Evolutionary conservation across 768 basidiomycete species (phyloP).

Genomic region (Boletus eberwhitei): DNA sequence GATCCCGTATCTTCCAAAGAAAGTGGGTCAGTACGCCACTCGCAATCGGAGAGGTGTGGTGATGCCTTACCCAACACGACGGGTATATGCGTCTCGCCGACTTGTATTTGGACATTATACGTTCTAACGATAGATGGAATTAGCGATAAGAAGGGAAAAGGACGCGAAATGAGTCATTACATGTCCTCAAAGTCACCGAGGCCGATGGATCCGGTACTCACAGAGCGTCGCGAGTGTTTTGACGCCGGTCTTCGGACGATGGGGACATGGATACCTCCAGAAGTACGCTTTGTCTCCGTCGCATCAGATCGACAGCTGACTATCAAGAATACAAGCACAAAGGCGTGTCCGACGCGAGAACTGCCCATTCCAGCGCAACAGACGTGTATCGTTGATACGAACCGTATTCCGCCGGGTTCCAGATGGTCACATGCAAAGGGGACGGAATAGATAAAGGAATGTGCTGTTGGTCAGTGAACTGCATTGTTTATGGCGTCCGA

Average conservation of each 20-base stretch:
- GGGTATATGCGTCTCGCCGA: conserved; percentile 51
- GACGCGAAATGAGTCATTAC: conserved; percentile 36
- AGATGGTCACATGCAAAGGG: neutral
- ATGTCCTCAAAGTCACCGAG: conserved; percentile 62
- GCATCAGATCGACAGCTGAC: neutral
- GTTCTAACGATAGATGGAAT: conserved; percentile 37
- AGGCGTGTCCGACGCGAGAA: conserved; percentile 2
- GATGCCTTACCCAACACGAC: conserved; percentile 53
- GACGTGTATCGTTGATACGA: neutral
- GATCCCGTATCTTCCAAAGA: conserved; percentile 65
- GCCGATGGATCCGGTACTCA: conserved; percentile 40
- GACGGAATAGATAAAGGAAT: neutral
- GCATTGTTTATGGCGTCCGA: neutral
- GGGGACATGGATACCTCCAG: conserved; percentile 26
- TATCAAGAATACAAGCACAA: conserved; percentile 6
- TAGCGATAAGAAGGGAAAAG: conserved; percentile 3
- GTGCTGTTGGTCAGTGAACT: neutral
- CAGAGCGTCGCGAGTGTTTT: conserved; percentile 7
- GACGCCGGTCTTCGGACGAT: conserved; percentile 9
- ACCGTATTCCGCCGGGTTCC: neutral
- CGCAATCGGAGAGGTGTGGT: neutral
- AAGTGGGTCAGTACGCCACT: neutral
- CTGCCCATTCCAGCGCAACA: conserved; percentile 8
- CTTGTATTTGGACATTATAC: conserved; percentile 57
- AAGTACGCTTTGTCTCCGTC: conserved; percentile 1